These are phyloP conservation scores for Choiromyces venosus DNA, from an alignment of 495 filamentous ascomycete species.

Conservation along the genomic window DNA sequence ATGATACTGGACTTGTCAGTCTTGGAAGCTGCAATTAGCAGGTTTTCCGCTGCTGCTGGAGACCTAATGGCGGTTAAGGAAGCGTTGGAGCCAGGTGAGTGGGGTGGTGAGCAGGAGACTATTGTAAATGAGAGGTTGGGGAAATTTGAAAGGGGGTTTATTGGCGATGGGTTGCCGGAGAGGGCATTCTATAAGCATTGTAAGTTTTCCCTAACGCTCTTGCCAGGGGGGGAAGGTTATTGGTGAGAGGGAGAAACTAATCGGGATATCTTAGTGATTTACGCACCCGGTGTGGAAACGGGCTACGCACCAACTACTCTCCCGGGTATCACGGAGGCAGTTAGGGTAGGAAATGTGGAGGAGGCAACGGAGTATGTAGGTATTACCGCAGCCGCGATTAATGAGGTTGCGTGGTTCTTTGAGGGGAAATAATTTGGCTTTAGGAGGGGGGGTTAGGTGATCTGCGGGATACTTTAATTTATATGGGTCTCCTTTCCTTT, in stretches of 20 bases:
- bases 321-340: conserved; percentile 43
- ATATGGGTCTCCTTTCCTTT: neutral
- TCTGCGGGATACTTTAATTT: neutral
- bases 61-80: neutral
- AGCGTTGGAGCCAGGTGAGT: conserved; percentile 19
- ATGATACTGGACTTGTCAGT: neutral
- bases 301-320: conserved; percentile 42
- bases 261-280: conserved; percentile 21
- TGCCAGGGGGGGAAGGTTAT: too few species aligned
- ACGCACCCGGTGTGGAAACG: conserved; percentile 27
- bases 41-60: neutral
- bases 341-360: conserved; percentile 31
- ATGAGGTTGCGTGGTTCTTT: neutral
- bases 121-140: conserved; percentile 41
- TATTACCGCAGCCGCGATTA: conserved; percentile 40
- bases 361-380: conserved; percentile 37
- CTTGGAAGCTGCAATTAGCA: neutral
- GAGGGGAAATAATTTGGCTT: too few species aligned
- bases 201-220: conserved; percentile 27
- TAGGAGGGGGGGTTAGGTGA: too few species aligned
- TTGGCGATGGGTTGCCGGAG: conserved; percentile 38
- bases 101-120: conserved; percentile 12
- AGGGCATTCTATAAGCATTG: conserved; percentile 44
- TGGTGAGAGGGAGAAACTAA: neutral
- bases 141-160: conserved; percentile 41